Base-by-base conservation (phyloP, 768 basidiomycete genomes). In the Paxillus rubicundulus region DNA sequence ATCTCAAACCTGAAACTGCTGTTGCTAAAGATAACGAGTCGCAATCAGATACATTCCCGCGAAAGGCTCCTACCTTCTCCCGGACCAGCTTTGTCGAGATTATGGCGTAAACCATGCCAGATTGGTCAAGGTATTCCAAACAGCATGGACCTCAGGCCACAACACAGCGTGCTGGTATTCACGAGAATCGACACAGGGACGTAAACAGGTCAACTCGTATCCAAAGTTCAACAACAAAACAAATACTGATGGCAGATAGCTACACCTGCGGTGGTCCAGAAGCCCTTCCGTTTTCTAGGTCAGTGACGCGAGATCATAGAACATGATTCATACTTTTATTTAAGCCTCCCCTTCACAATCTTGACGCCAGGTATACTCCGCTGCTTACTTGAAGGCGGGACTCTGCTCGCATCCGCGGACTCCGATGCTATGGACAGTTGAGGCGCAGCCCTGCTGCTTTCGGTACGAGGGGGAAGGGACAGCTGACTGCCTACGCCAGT, bases 311-410 rank as follows among this genome's bases (percentile, higher is more conserved):
- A 47, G 39, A 16, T 24, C 37, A 4, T 32, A 54, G 18, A 45
- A n/a, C 24, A 44, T 8, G 10, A 38, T 28, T 13, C 8, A 24
- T 49, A 40, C 58, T 59, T 46, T 59, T 59, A 52, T 56, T 57
- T 41, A 56, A n/a, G 6, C 49, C 49, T 14, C 52, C 47, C 58
- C 38, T 64, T 68, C 49, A 65, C 41, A 47, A 68, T 70, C 67
- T 65, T 68, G 14, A 68, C 67, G 36, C 67, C 69, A 36, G 69
- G 67, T 61, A 68, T 61, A 56, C 56, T 58, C 54, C 61, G 66
- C 46, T 61, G 62, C 48, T 60, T 67, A 53, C 44, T 55, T n/a
- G 56, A 57, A 21, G 52, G 36, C 20, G 47, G 49, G 12, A 47
- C 43, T 55, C 49, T 56, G 41, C 32, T 32, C 47, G 40, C 34